Conservation (phyloP, 345 rosid species). For the Euphorbia tirucalli region DNA sequence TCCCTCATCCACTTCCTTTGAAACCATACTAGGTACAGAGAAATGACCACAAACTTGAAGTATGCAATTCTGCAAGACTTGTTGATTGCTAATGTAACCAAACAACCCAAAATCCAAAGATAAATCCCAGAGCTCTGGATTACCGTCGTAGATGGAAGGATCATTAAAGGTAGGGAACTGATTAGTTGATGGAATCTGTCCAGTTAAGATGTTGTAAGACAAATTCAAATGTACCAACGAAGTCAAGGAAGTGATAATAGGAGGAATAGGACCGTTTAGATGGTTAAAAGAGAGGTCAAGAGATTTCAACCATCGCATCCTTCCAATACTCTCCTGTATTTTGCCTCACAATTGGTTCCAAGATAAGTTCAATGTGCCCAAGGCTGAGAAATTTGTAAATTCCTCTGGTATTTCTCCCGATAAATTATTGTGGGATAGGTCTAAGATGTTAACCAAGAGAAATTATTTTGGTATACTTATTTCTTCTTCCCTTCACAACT, state of each 20-base stretch:
- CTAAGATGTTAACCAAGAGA: slow-evolving; percentile 5
- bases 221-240: slow-evolving; percentile 23
- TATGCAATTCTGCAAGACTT: slow-evolving; percentile 16
- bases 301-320: slow-evolving; percentile 7
- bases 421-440: slow-evolving; percentile 10
- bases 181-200: slow-evolving; percentile 25
- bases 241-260: slow-evolving; percentile 13
- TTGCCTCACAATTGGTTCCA: slow-evolving; percentile 12
- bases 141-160: slow-evolving; percentile 24
- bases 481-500: slow-evolving; percentile 8
- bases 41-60: background rate
- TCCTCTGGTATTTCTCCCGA: slow-evolving; percentile 11
- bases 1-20: too few relatives aligned
- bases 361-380: slow-evolving; percentile 13
- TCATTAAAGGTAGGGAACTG: slow-evolving; percentile 21
- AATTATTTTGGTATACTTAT: background rate
- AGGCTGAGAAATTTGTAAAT: background rate
- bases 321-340: slow-evolving; percentile 8
- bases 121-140: slow-evolving; percentile 20
- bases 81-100: slow-evolving; percentile 6
- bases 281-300: slow-evolving; percentile 20
- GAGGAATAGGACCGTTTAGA: slow-evolving; percentile 20
- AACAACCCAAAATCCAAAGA: slow-evolving; percentile 11
- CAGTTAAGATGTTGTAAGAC: slow-evolving; percentile 26
- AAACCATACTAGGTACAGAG: too few relatives aligned